These are phyloP conservation scores for Acorus gramineus DNA, from an alignment of 106 monocot genomes.

Conservation along the genomic window DNA sequence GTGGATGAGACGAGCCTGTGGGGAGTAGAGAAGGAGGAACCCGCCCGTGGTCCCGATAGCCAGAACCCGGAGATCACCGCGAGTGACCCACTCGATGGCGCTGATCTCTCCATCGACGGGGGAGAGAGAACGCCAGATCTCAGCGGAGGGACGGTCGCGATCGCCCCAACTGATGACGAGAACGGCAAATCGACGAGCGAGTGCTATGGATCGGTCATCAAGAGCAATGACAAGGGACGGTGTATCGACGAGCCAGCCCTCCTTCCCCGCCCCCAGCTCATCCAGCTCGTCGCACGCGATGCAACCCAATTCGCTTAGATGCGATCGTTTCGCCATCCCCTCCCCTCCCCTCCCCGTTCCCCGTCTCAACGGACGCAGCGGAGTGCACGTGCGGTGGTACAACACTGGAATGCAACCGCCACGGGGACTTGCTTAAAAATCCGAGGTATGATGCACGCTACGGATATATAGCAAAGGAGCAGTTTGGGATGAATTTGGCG, in stretches of 20 bases:
- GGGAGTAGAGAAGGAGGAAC: conserved; percentile 63
- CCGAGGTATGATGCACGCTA: too few relatives aligned
- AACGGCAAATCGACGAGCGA: conserved; percentile 35
- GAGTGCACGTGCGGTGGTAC: too few relatives aligned
- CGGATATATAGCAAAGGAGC: too few relatives aligned
- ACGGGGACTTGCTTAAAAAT: too few relatives aligned
- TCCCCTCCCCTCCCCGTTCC: too few relatives aligned
- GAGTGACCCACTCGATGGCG: conserved; percentile 62
- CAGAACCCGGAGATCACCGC: conserved; percentile 39
- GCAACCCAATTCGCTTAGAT: conserved; percentile 47
- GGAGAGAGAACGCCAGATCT: conserved; percentile 46
- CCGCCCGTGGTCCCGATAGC: conserved; percentile 70
- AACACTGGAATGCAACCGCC: too few relatives aligned
- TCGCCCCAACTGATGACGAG: conserved; percentile 32
- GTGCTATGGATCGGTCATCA: conserved; percentile 41
- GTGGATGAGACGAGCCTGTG: conserved; percentile 52
- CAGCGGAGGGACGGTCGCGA: conserved; percentile 1
- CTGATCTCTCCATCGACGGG: conserved; percentile 45
- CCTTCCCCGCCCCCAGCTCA: conserved; percentile 50
- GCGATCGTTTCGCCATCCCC: conserved; percentile 54
- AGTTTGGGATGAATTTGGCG: too few relatives aligned
- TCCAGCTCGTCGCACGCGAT: conserved; percentile 53
- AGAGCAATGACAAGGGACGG: conserved; percentile 43
- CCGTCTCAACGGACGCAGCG: too few relatives aligned
- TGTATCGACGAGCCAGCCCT: conserved; percentile 76